Evolutionary conservation across 2,329 filamentous ascomycete genomes (phyloP).

Genomic region (Nemania sp.): DNA sequence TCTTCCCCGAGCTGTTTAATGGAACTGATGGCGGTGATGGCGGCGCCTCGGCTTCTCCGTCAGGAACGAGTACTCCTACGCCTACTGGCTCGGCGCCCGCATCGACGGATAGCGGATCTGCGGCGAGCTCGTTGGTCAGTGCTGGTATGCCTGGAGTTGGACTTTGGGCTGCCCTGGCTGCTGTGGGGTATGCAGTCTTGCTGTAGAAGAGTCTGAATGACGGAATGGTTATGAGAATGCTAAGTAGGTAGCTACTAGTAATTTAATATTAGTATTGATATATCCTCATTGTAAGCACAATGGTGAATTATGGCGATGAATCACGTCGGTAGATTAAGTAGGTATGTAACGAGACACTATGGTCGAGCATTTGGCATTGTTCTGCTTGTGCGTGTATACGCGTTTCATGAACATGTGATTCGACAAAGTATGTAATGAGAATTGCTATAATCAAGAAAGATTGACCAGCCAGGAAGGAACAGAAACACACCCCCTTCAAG

Average conservation of each 20-base stretch:
- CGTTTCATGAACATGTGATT: no score
- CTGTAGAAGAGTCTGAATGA: neutral
- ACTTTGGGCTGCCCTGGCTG: conserved; percentile 1
- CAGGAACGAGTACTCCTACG: no score
- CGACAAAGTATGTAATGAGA: no score
- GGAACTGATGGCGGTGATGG: neutral
- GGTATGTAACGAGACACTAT: no score
- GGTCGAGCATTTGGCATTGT: no score
- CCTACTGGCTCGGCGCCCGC: conserved; percentile 14
- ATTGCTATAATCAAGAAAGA: no score
- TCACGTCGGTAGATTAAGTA: no score
- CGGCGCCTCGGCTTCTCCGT: neutral
- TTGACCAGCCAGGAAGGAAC: no score
- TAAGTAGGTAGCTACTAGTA: neutral
- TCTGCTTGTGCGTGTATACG: no score
- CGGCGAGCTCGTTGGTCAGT: conserved; percentile 8
- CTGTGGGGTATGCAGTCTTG: conserved; percentile 3
- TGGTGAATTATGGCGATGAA: no score
- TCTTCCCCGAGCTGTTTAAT: conserved; percentile 36
- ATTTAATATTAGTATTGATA: neutral
- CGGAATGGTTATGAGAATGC: neutral
- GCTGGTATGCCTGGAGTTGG: neutral
- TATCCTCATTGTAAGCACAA: no score
- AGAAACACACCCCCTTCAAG: no score
- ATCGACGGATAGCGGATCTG: conserved; percentile 11